A percentile compares a stretch with the other conserved stretches of the same genome.
Evolutionary conservation across 2,329 filamentous ascomycete species (phyloP).

Genomic region (Pseudocercospora cruenta): DNA sequence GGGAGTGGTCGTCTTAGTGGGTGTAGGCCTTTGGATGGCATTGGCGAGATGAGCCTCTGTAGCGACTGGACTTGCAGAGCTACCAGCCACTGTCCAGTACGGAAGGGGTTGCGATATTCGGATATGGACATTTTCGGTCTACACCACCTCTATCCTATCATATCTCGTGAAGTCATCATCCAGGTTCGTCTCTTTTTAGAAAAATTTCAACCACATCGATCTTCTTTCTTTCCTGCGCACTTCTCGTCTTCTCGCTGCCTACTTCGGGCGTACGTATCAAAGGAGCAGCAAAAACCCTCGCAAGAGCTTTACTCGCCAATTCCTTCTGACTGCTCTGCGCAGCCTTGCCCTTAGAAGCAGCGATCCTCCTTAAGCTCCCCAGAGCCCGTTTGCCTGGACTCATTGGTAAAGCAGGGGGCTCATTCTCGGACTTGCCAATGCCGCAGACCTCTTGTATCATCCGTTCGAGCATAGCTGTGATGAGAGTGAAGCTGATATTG

Average conservation of each 20-base stretch:
- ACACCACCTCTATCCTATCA: not conserved
- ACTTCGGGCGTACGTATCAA: constrained; percentile 60
- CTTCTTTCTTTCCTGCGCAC: constrained; percentile 65
- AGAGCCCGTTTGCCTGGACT: constrained; percentile 41
- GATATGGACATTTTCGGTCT: too few relatives aligned
- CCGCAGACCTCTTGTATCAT: constrained; percentile 55
- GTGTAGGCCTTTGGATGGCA: not conserved
- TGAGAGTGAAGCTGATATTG: constrained; percentile 86
- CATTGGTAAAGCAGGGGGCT: constrained; percentile 33
- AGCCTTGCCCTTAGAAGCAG: constrained; percentile 46
- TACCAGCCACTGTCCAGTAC: not conserved
- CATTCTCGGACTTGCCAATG: constrained; percentile 22
- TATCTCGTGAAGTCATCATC: constrained; percentile 5
- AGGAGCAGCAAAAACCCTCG: constrained; percentile 65
- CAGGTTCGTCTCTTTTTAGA: constrained; percentile 47
- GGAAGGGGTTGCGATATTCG: too few relatives aligned
- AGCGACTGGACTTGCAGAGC: too few relatives aligned
- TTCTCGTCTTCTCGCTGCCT: constrained; percentile 62
- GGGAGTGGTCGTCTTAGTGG: not conserved
- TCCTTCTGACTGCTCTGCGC: constrained; percentile 53
- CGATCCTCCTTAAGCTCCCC: constrained; percentile 39
- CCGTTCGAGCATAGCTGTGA: constrained; percentile 74
- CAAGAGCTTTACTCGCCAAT: constrained; percentile 64
- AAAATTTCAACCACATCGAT: constrained; percentile 72
- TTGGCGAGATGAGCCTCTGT: not conserved